A percentile compares a stretch with the other conserved stretches of the same genome.
phyloP scores from a whole-genome alignment of 768 basidiomycete genomes.

The Boletus rubescentipes region DNA sequence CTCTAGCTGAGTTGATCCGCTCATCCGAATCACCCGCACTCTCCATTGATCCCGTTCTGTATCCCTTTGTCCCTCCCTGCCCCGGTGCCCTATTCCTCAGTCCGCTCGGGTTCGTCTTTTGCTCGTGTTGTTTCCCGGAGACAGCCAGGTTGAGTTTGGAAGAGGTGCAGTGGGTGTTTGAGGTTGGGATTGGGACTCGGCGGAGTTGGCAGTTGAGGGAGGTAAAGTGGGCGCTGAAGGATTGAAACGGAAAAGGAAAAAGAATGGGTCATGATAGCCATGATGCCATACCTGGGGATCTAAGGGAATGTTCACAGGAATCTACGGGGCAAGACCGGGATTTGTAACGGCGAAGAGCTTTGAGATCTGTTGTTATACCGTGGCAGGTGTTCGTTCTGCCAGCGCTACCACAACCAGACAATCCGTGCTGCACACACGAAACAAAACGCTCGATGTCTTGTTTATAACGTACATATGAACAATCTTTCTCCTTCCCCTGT shows the following conservation, averaged over 20 bases:
- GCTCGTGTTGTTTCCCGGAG: slow-evolving; percentile 72
- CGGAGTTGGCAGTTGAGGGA: slow-evolving; percentile 49
- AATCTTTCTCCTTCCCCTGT: not conserved
- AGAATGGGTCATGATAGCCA: not conserved
- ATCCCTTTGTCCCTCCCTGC: no score
- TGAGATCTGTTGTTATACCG: no score
- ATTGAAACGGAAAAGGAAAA: not conserved
- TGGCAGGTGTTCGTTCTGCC: no score
- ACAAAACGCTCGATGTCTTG: no score
- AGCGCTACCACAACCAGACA: no score
- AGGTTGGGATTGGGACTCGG: slow-evolving; percentile 59
- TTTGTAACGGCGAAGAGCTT: no score
- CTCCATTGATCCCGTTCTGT: not conserved
- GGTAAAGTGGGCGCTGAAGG: slow-evolving; percentile 19
- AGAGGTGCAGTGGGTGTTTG: slow-evolving; percentile 63
- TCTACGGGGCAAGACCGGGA: no score
- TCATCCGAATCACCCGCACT: not conserved
- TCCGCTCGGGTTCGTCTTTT: slow-evolving; percentile 67
- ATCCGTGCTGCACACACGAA: no score
- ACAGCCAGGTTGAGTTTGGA: slow-evolving; percentile 72
- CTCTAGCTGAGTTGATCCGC: not conserved
- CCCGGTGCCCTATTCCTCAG: no score
- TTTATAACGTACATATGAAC: not conserved
- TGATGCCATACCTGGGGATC: no score
- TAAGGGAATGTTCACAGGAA: no score